Evolutionary conservation across 768 basidiomycete genomes (phyloP).

Genomic region (Russula virescens): DNA sequence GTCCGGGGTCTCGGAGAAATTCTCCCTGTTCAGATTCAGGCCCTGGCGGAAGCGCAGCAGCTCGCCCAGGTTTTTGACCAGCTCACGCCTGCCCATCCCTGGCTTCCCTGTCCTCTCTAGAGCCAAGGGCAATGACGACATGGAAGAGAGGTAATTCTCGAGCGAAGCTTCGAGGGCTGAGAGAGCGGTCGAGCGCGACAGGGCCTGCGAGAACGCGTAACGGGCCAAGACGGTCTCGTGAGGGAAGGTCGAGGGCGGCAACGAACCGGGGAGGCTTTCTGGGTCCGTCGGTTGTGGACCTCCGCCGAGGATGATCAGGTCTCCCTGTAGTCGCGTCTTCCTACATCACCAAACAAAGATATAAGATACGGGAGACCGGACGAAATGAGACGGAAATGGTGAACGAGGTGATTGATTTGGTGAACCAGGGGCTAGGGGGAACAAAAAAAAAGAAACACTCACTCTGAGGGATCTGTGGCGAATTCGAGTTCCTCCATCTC

Average conservation of each 20-base stretch:
- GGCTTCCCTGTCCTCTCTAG: slow-evolving; percentile 78
- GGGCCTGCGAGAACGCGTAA: slow-evolving; percentile 87
- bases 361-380: too few relatives aligned
- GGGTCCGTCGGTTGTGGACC: slow-evolving; percentile 51
- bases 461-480: slow-evolving; percentile 88
- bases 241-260: slow-evolving; percentile 52
- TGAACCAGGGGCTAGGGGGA: too few relatives aligned
- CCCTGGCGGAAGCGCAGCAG: slow-evolving; percentile 90
- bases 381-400: too few relatives aligned
- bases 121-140: slow-evolving; percentile 71
- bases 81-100: slow-evolving; percentile 68
- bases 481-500: slow-evolving; percentile 93
- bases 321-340: slow-evolving; percentile 82
- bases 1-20: slow-evolving; percentile 84
- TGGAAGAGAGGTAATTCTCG: slow-evolving; percentile 77
- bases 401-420: too few relatives aligned
- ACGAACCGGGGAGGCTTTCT: slow-evolving; percentile 38
- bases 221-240: slow-evolving; percentile 73
- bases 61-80: slow-evolving; percentile 90
- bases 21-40: slow-evolving; percentile 83
- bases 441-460: slow-evolving; percentile 18
- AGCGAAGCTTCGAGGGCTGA: slow-evolving; percentile 82
- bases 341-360: slow-evolving; percentile 35
- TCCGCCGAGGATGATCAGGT: slow-evolving; percentile 83
- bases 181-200: slow-evolving; percentile 83